These are phyloP conservation scores for Penicillium sp. DNA, from an alignment of 2,329 filamentous ascomycete genomes.

Conservation along the genomic window DNA sequence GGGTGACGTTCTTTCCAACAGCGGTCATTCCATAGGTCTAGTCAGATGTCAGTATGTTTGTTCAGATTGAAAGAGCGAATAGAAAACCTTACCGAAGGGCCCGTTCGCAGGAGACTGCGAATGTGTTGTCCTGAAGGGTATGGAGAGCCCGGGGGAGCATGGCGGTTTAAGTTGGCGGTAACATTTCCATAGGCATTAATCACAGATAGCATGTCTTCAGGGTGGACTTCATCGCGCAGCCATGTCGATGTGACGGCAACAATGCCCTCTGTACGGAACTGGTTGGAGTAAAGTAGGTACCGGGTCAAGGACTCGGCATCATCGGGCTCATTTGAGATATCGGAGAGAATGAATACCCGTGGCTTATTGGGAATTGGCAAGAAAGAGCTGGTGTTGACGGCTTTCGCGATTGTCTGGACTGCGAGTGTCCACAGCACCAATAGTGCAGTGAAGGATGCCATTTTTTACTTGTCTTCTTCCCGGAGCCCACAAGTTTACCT, in stretches of 20 bases:
- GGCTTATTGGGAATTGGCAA: conserved; percentile 7
- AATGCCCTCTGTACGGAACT: conserved; percentile 2
- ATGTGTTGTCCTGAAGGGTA: conserved; percentile 1
- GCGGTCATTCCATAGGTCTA: background rate
- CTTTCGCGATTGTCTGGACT: conserved; percentile 3
- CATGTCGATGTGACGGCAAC: background rate
- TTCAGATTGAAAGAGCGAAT: background rate
- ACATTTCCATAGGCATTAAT: conserved; percentile 3
- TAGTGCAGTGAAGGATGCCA: conserved; percentile 1
- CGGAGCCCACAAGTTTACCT: background rate
- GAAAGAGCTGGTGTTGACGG: conserved; percentile 4
- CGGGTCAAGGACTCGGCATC: background rate
- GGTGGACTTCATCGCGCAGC: background rate
- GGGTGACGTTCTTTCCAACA: background rate
- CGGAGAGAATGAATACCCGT: conserved; percentile 9
- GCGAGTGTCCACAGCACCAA: conserved; percentile 7
- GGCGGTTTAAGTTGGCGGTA: conserved; percentile 2
- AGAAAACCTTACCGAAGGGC: background rate
- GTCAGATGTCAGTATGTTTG: background rate
- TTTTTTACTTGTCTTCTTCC: background rate
- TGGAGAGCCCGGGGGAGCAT: conserved; percentile 1
- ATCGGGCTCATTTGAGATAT: conserved; percentile 9
- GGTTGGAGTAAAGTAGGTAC: conserved; percentile 2
- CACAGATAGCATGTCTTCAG: background rate
- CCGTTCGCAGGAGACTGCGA: background rate